Conservation (phyloP, 139 green algal species). For the Volvox reticuliferus region DNA sequence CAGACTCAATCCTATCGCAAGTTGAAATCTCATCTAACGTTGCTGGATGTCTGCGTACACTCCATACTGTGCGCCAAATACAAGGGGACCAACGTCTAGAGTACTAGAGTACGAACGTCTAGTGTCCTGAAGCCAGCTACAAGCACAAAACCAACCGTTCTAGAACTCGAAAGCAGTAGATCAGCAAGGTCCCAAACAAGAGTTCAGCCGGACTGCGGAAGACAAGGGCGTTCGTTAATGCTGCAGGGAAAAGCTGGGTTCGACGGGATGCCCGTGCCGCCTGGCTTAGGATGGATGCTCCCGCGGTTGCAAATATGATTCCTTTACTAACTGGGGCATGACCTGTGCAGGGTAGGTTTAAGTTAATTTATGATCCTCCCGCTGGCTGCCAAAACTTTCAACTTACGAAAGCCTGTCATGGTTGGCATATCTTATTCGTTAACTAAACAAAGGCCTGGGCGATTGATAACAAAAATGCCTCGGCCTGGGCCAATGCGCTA, state of each 20-base stretch:
- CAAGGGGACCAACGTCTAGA: too few relatives aligned
- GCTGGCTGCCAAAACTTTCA: not conserved
- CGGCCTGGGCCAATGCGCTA: not conserved
- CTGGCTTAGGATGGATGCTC: slow-evolving; percentile 58
- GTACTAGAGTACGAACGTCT: too few relatives aligned
- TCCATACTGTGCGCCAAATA: too few relatives aligned
- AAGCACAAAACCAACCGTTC: slow-evolving; percentile 56
- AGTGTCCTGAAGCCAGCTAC: too few relatives aligned
- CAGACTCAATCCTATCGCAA: too few relatives aligned
- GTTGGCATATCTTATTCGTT: slow-evolving; percentile 9
- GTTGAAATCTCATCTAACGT: too few relatives aligned
- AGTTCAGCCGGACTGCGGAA: slow-evolving; percentile 72
- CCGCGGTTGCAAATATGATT: slow-evolving; percentile 59
- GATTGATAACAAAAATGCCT: not conserved
- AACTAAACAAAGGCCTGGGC: not conserved
- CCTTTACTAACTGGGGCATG: slow-evolving; percentile 72
- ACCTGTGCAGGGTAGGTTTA: slow-evolving; percentile 36
- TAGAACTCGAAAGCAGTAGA: slow-evolving; percentile 77
- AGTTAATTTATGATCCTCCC: not conserved
- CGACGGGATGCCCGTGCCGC: slow-evolving; percentile 52
- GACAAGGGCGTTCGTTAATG: slow-evolving; percentile 39
- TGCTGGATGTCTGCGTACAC: too few relatives aligned
- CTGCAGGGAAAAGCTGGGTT: slow-evolving; percentile 36
- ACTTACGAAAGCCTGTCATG: slow-evolving; percentile 43
- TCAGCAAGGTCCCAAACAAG: slow-evolving; percentile 61